Conservation (phyloP, 202 grass and related monocot species). For the Saccharum hybrid region DNA sequence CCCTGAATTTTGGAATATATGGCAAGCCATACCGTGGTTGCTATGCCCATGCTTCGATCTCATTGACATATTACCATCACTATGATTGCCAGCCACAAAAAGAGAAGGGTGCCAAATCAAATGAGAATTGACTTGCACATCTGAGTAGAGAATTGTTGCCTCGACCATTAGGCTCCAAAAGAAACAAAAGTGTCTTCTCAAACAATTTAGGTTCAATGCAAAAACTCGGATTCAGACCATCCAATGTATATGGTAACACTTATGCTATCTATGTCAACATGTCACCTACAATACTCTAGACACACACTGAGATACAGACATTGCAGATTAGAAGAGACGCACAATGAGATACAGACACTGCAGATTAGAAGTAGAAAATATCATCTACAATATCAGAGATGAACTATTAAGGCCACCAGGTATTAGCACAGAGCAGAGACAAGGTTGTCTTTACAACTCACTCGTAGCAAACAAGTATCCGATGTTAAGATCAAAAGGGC, state of each 20-base stretch:
- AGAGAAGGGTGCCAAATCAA: constrained; percentile 16
- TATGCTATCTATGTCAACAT: not conserved
- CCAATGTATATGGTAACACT: constrained; percentile 14
- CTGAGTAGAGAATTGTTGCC: constrained; percentile 8
- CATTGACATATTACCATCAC: constrained; percentile 15
- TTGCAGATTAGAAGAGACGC: not conserved
- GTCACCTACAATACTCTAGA: constrained; percentile 6
- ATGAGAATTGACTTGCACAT: constrained; percentile 2
- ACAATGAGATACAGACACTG: constrained; percentile 37
- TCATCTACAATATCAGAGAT: not conserved
- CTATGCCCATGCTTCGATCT: not conserved
- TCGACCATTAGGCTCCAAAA: not conserved
- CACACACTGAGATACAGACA: constrained; percentile 36
- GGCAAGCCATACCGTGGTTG: constrained; percentile 13
- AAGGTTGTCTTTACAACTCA: not conserved
- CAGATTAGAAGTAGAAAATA: constrained; percentile 30
- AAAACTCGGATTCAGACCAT: not conserved
- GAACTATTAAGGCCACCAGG: constrained; percentile 26
- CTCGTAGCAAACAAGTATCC: constrained; percentile 32
- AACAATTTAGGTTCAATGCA: not conserved
- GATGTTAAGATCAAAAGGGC: constrained; percentile 15
- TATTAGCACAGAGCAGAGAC: constrained; percentile 46
- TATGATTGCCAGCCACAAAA: not conserved
- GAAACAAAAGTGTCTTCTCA: not conserved
- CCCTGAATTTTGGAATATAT: constrained; percentile 38